Evolutionary conservation across 129 eudicot species (phyloP).

Genomic region (Pseudognaphalium luteoalbum): DNA sequence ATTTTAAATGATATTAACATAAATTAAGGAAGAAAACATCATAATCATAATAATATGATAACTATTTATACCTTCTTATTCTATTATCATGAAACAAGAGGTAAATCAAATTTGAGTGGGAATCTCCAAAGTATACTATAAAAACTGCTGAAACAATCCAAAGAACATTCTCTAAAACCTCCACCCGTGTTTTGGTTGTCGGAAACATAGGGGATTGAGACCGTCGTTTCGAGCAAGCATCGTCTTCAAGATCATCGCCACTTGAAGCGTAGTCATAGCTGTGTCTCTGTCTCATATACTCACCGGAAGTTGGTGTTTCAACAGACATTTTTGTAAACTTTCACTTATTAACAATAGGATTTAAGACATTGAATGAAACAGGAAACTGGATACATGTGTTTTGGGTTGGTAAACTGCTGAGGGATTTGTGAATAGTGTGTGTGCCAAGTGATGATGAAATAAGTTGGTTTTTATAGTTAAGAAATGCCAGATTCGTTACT

Average conservation of each 20-base stretch:
- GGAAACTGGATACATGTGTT: neutral
- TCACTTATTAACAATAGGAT: neutral
- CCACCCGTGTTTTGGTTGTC: conserved; percentile 53
- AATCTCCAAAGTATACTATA: conserved; percentile 69
- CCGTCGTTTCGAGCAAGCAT: conserved; percentile 53
- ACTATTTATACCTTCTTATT: conserved; percentile 58
- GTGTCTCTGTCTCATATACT: conserved; percentile 64
- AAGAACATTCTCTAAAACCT: conserved; percentile 69
- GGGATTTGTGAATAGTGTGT: neutral
- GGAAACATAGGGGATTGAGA: conserved; percentile 46
- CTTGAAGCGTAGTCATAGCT: conserved; percentile 65
- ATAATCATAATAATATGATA: neutral
- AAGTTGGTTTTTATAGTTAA: neutral
- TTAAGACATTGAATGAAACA: conserved; percentile 6
- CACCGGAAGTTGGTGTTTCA: conserved; percentile 55
- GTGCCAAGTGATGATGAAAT: neutral
- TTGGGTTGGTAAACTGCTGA: neutral
- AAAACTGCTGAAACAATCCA: conserved; percentile 82
- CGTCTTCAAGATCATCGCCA: conserved; percentile 78
- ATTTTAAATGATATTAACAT: too few relatives aligned
- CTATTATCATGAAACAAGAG: conserved; percentile 69
- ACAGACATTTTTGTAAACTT: conserved; percentile 41
- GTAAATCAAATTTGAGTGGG: conserved; percentile 63
- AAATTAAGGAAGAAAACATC: neutral
- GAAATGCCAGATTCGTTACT: conserved; percentile 1